Evolutionary conservation across 176 grass and related monocot species (phyloP).

Genomic region (Triticum monococcum): DNA sequence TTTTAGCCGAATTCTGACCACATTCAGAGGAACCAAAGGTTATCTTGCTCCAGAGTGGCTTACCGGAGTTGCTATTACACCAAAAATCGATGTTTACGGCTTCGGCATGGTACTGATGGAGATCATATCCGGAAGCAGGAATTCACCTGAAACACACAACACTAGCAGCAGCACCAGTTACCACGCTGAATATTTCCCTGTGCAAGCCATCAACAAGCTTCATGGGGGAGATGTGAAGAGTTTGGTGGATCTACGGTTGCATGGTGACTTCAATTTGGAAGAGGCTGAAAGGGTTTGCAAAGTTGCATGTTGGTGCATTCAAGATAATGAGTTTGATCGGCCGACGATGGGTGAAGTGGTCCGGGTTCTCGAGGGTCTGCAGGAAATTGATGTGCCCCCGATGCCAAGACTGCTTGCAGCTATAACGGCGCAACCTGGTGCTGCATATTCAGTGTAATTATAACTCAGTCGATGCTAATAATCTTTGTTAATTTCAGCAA

Average conservation of each 20-base stretch:
- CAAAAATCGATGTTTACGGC: background rate
- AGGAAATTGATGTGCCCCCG: background rate
- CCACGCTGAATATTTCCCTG: background rate
- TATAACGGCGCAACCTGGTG: background rate
- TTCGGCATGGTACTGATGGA: background rate
- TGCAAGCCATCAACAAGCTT: background rate
- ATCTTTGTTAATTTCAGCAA: background rate
- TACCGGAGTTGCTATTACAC: background rate
- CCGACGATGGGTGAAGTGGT: background rate
- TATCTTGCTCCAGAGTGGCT: background rate
- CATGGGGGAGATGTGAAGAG: background rate
- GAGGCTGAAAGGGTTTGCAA: background rate
- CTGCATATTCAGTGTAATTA: background rate
- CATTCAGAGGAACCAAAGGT: background rate
- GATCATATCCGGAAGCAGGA: background rate
- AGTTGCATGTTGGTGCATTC: constrained; percentile 8
- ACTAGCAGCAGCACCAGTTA: background rate
- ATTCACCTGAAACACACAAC: background rate
- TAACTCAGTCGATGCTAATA: background rate
- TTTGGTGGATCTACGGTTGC: background rate
- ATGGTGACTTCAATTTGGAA: background rate
- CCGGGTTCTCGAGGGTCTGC: background rate
- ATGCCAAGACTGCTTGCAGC: background rate
- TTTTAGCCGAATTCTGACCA: background rate
- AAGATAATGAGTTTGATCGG: constrained; percentile 9